Base-by-base conservation (phyloP, 495 filamentous ascomycete species). In the Bacidia rubella region DNA sequence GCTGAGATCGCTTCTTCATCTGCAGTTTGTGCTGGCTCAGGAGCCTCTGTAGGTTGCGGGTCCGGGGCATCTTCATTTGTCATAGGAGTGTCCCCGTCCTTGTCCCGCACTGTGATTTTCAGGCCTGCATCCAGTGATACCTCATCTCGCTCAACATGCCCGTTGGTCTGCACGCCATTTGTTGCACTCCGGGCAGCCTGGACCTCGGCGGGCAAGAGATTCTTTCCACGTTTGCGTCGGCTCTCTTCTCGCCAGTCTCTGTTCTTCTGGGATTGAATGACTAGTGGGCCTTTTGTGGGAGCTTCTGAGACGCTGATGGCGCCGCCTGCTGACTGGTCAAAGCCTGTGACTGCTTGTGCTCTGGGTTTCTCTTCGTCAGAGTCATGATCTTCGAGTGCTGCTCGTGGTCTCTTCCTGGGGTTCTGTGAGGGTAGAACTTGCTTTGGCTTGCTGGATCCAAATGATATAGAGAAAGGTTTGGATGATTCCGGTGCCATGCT, bases 1-100 rank as follows among this genome's bases (percentile, higher is more conserved):
- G 90, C 87, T 39, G 83, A 78, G 40, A 98, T 66, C 2, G 92
- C 92, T 48, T 83, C 73, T 53, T 90, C 78, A 51, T 96, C 90
- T 38, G 49, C 63, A 56, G 42, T 51, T 15, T 50, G 47, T 1
- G 27, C 20, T 38, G 29, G 11, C 46, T 43, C 22, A 25, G 29
- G 12, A 4, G 15, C 26, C 1, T 53, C 32, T 35, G 40, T 44
- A 26, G 52, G 59, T 44, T 41, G 21, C 40, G 44, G 50, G 7
- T 46, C 49, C 10, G 58, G 46, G 3, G 56, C 21, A 43, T 65
- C 60, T 25, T 54, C 62, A 38, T 70, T 66, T 24, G 55, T 22
- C 62, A 68, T 71, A 17, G 55, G 35, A 4, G 54, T 56, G 35
- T 67, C 62, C 17, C 53, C 60, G 2, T 56, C 54, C 9, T 65